Conservation (phyloP, 73 alveolate genomes). For the Tetrahymena thermophila region DNA sequence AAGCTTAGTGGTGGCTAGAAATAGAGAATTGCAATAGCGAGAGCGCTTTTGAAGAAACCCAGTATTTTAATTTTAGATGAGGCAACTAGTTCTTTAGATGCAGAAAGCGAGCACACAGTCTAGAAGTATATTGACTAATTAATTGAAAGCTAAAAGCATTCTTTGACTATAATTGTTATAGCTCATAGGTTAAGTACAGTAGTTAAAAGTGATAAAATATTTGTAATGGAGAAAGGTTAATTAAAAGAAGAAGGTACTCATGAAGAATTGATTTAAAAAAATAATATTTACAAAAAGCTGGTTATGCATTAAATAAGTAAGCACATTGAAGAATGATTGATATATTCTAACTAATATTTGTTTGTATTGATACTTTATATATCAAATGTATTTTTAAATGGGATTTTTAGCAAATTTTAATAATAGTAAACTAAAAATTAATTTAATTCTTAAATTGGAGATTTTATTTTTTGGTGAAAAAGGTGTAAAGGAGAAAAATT, state of each 20-base stretch:
- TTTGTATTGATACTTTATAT: too few relatives aligned
- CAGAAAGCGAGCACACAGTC: constrained; percentile 25
- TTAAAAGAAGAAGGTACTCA: constrained; percentile 65
- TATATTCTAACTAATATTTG: too few relatives aligned
- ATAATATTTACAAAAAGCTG: constrained; percentile 19
- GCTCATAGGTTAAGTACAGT: constrained; percentile 72
- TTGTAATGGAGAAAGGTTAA: constrained; percentile 61
- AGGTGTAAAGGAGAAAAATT: too few relatives aligned
- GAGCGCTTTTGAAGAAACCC: neutral
- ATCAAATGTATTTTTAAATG: too few relatives aligned
- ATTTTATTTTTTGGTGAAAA: too few relatives aligned
- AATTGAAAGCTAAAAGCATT: neutral
- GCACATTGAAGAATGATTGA: too few relatives aligned
- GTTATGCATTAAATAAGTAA: neutral
- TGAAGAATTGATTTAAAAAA: constrained; percentile 34
- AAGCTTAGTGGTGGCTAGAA: neutral
- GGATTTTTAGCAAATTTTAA: too few relatives aligned
- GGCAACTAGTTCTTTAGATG: constrained; percentile 57
- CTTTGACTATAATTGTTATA: constrained; percentile 49
- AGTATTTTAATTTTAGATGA: constrained; percentile 43
- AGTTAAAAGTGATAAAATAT: constrained; percentile 56
- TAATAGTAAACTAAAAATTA: too few relatives aligned
- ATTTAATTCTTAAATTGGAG: too few relatives aligned
- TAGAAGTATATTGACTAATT: constrained; percentile 11
- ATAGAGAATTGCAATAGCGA: neutral